A percentile compares a stretch with the other conserved stretches of the same genome.
phyloP scores from a whole-genome alignment of 495 filamentous ascomycete genomes.

The Stereocaulon alpinum region DNA sequence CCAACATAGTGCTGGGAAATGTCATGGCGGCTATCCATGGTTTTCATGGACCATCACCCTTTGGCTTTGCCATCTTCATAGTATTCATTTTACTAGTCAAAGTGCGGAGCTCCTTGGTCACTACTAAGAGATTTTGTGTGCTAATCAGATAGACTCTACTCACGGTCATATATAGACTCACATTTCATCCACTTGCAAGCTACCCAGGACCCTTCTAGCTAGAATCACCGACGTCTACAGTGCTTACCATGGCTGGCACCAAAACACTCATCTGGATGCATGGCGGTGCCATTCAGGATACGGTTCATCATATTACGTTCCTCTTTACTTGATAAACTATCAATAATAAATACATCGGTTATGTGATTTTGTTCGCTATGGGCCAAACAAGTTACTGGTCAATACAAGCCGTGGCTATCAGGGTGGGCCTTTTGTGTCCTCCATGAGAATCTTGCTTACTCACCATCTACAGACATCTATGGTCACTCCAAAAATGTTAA shows the following conservation, averaged over 20 bases:
- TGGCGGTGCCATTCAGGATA: slow-evolving; percentile 23
- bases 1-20: no score
- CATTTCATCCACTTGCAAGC: slow-evolving; percentile 31
- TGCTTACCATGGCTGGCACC: slow-evolving; percentile 26
- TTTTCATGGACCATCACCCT: no score
- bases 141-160: no score
- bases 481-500: background rate
- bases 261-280: slow-evolving; percentile 26
- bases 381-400: background rate
- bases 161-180: slow-evolving; percentile 24
- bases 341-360: slow-evolving; percentile 24
- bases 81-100: no score
- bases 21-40: no score
- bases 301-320: no score
- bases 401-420: background rate
- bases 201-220: slow-evolving; percentile 33
- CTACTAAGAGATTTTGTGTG: no score
- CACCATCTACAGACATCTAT: slow-evolving; percentile 3
- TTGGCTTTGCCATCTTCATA: no score
- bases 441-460: background rate
- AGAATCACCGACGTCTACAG: slow-evolving; percentile 28
- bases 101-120: no score
- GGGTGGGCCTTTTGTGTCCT: background rate
- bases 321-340: no score
- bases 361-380: slow-evolving; percentile 2